phyloP scores from a whole-genome alignment of 129 eudicot genomes.

The Flaveria linearis region DNA sequence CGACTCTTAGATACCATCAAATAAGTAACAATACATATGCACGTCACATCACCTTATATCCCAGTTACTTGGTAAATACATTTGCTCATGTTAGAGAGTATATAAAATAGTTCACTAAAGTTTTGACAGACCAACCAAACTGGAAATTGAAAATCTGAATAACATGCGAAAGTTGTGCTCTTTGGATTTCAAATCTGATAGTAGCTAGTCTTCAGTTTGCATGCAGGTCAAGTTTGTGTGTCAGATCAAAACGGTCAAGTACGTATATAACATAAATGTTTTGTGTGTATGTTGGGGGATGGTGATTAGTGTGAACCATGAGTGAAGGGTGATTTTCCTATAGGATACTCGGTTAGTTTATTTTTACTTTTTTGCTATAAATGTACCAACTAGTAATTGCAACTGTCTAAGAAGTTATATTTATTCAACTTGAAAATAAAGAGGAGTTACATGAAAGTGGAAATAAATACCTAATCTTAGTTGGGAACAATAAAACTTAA shows the following conservation, averaged over 20 bases:
- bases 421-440: too few species aligned
- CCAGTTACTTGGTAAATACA: conserved; percentile 12
- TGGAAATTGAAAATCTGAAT: neutral
- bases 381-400: too few species aligned
- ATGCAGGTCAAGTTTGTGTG: neutral
- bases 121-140: neutral
- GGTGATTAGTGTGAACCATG: neutral
- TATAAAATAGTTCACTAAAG: neutral
- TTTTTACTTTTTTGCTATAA: too few species aligned
- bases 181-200: neutral
- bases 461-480: too few species aligned
- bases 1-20: neutral
- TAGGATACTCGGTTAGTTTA: neutral
- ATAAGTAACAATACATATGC: neutral
- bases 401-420: too few species aligned
- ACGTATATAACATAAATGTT: too few species aligned
- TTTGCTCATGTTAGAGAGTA: conserved; percentile 11
- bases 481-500: too few species aligned
- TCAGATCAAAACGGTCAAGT: neutral
- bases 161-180: neutral
- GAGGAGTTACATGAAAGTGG: too few species aligned
- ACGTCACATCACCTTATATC: neutral
- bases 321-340: neutral
- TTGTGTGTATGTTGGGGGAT: neutral
- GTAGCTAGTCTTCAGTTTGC: neutral